Conservation (phyloP, 1,139 yeast genomes). For the Sugiyamaella sp. region DNA sequence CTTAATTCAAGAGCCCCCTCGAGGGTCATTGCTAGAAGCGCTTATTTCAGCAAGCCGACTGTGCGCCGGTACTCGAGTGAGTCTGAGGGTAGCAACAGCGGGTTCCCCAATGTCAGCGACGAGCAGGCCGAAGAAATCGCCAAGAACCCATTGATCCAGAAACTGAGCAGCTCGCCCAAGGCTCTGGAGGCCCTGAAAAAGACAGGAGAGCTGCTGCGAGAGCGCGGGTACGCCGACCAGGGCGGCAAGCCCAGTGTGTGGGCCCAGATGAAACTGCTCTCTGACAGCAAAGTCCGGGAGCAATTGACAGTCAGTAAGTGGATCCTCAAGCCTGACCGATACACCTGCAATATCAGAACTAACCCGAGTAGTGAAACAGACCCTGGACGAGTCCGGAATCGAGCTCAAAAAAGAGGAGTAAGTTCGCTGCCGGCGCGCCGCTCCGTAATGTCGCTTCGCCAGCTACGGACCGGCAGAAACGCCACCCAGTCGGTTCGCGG, state of each 20-base stretch:
- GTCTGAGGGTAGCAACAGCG: background rate
- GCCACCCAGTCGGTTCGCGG: too few relatives aligned
- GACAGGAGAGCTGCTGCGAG: conserved; percentile 28
- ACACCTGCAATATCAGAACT: background rate
- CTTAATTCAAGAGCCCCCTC: conserved; percentile 2
- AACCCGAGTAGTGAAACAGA: conserved; percentile 26
- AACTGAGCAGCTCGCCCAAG: conserved; percentile 26
- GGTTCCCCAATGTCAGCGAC: conserved; percentile 14
- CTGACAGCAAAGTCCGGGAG: conserved; percentile 32
- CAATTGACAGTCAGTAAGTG: conserved; percentile 29
- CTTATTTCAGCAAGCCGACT: background rate
- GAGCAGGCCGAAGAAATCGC: conserved; percentile 26
- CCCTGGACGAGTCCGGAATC: conserved; percentile 29
- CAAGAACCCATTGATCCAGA: conserved; percentile 26
- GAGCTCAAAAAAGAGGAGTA: conserved; percentile 30
- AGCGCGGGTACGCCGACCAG: conserved; percentile 27
- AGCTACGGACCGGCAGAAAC: too few relatives aligned
- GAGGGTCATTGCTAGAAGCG: conserved; percentile 1
- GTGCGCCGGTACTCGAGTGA: conserved; percentile 13
- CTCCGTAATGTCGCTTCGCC: background rate
- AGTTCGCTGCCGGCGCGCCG: conserved; percentile 11
- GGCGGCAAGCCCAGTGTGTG: conserved; percentile 31
- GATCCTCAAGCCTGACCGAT: background rate
- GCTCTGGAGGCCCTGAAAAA: conserved; percentile 30
- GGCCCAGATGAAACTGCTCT: conserved; percentile 33